phyloP scores from a whole-genome alignment of 176 grass and related monocot genomes.

The sorghum (Sorghum bicolor) region DNA sequence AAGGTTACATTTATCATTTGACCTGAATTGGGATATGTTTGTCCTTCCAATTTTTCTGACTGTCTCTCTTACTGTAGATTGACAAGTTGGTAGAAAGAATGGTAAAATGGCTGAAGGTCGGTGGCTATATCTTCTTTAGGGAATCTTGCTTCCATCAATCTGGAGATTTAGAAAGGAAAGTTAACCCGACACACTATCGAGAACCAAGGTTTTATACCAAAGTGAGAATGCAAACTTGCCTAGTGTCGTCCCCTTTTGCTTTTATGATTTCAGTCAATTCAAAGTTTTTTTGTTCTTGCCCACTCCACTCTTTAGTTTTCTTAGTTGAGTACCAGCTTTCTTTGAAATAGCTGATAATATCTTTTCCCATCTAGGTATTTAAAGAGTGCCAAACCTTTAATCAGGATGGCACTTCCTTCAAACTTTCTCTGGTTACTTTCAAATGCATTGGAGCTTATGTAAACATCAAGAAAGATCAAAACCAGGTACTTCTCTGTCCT shows the following conservation, averaged over 20 bases:
- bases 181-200: slow-evolving; percentile 92
- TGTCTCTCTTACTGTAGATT: slow-evolving; percentile 48
- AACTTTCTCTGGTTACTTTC: slow-evolving; percentile 74
- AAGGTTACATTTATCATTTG: background rate
- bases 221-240: slow-evolving; percentile 37
- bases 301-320: background rate
- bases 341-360: background rate
- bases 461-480: slow-evolving; percentile 97
- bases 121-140: slow-evolving; percentile 95
- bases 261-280: background rate
- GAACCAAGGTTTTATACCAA: slow-evolving; percentile 95
- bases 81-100: slow-evolving; percentile 70
- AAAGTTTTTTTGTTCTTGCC: background rate
- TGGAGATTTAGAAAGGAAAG: slow-evolving; percentile 89
- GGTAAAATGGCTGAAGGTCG: slow-evolving; percentile 86
- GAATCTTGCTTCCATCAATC: slow-evolving; percentile 99
- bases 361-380: slow-evolving; percentile 55
- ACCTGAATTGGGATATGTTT: background rate
- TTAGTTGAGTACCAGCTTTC: background rate
- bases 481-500: slow-evolving; percentile 54
- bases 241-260: background rate
- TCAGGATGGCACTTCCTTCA: slow-evolving; percentile 60
- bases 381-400: slow-evolving; percentile 73
- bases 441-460: slow-evolving; percentile 95
- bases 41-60: background rate